phyloP scores from a whole-genome alignment of 176 grass and related monocot genomes.

The Aegilops sharonensis region DNA sequence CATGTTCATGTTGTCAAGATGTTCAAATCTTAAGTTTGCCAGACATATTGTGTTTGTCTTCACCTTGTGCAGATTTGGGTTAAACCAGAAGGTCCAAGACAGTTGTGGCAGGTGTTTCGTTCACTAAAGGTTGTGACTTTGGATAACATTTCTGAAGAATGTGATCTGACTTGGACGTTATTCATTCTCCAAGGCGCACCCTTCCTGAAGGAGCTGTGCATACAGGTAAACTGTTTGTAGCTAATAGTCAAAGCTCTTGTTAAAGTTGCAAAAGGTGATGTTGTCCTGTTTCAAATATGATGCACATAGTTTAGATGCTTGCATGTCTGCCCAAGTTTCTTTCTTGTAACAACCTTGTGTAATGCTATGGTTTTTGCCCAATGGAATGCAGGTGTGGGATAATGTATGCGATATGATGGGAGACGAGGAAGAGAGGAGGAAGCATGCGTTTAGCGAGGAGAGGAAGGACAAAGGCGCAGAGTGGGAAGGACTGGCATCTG shows the following conservation, averaged over 20 bases:
- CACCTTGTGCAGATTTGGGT: not conserved
- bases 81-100: not conserved
- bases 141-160: not conserved
- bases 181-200: not conserved
- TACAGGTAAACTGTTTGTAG: not conserved
- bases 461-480: not conserved
- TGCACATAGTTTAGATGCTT: not conserved
- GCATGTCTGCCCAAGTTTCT: not conserved
- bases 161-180: not conserved
- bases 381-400: not conserved
- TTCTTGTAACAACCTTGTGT: not conserved
- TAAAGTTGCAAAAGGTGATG: not conserved
- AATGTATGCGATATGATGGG: not conserved
- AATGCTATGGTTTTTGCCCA: not conserved
- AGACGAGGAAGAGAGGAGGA: not conserved
- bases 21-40: not conserved
- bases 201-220: not conserved
- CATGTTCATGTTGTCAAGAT: not conserved
- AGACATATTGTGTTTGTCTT: not conserved
- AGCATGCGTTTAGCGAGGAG: not conserved
- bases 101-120: not conserved
- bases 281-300: not conserved
- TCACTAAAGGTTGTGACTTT: not conserved
- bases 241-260: not conserved
- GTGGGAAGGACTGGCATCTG: not conserved